phyloP scores from a whole-genome alignment of 2,329 filamentous ascomycete species.

The Saccharata proteae region DNA sequence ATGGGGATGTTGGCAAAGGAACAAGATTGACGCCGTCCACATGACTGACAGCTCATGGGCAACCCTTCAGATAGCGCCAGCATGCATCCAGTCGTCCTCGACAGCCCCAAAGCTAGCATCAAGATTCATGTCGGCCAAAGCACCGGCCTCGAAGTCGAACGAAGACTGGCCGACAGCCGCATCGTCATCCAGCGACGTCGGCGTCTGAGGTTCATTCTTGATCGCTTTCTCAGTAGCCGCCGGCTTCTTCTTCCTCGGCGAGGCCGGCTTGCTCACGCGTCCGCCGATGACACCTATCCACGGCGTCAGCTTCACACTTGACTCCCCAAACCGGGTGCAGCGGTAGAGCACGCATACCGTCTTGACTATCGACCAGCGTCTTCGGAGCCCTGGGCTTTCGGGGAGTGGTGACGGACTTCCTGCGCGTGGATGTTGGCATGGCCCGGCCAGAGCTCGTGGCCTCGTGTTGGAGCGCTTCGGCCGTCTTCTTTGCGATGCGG shows the following conservation, averaged over 20 bases:
- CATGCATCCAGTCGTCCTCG: too few species aligned
- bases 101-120: too few species aligned
- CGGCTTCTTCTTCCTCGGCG: slow-evolving; percentile 4
- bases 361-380: background rate
- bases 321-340: too few species aligned
- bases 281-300: slow-evolving; percentile 2
- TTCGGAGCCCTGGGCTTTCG: slow-evolving; percentile 11
- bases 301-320: too few species aligned
- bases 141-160: too few species aligned
- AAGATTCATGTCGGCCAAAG: too few species aligned
- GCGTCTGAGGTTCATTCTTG: slow-evolving; percentile 4
- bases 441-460: slow-evolving; percentile 9
- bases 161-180: too few species aligned
- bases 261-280: slow-evolving; percentile 2
- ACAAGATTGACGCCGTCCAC: too few species aligned
- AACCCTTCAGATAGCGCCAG: too few species aligned
- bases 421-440: slow-evolving; percentile 8
- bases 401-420: slow-evolving; percentile 9
- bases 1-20: too few species aligned
- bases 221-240: background rate
- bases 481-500: slow-evolving; percentile 31
- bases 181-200: too few species aligned
- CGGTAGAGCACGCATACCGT: background rate
- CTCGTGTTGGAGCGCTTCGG: slow-evolving; percentile 22
- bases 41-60: too few species aligned